A percentile compares a stretch with the other conserved stretches of the same genome.
Evolutionary conservation across 2,329 filamentous ascomycete species (phyloP).

Genomic region (Trichophaea hybrida): DNA sequence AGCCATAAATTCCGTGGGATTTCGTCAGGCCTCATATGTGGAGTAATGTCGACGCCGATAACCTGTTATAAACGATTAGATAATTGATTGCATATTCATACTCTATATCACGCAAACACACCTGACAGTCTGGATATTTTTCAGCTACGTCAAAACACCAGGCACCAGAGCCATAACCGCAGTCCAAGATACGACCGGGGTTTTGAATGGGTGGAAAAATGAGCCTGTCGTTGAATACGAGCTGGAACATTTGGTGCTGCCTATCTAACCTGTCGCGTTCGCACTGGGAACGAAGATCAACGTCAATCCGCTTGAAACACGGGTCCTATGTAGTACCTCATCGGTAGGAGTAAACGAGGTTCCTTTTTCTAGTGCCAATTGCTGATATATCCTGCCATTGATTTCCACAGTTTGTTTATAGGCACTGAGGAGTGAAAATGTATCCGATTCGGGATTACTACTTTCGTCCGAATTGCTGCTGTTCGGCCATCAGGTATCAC

Average conservation of each 20-base stretch:
- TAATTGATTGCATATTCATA: constrained; percentile 19
- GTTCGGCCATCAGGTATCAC: not conserved
- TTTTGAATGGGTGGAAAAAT: constrained; percentile 47
- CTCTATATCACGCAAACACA: constrained; percentile 30
- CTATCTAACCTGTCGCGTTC: constrained; percentile 51
- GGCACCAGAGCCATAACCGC: constrained; percentile 54
- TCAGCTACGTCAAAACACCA: constrained; percentile 58
- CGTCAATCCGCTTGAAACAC: constrained; percentile 4
- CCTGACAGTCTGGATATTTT: constrained; percentile 49
- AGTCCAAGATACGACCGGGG: constrained; percentile 51
- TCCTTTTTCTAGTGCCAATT: constrained; percentile 48
- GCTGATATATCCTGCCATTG: constrained; percentile 52
- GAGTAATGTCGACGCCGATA: constrained; percentile 56
- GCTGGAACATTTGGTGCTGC: constrained; percentile 48
- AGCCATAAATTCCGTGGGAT: constrained; percentile 52
- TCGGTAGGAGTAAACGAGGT: constrained; percentile 57
- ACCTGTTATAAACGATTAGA: constrained; percentile 38
- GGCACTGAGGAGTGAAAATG: constrained; percentile 41
- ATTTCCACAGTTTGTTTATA: constrained; percentile 46
- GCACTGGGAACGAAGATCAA: constrained; percentile 37
- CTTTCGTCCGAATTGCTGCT: constrained; percentile 9
- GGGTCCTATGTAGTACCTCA: constrained; percentile 40
- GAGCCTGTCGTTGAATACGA: constrained; percentile 50
- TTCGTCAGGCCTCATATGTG: constrained; percentile 52
- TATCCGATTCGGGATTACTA: constrained; percentile 36